Conservation (phyloP, 345 rosid genomes). For the Turritis glabra region DNA sequence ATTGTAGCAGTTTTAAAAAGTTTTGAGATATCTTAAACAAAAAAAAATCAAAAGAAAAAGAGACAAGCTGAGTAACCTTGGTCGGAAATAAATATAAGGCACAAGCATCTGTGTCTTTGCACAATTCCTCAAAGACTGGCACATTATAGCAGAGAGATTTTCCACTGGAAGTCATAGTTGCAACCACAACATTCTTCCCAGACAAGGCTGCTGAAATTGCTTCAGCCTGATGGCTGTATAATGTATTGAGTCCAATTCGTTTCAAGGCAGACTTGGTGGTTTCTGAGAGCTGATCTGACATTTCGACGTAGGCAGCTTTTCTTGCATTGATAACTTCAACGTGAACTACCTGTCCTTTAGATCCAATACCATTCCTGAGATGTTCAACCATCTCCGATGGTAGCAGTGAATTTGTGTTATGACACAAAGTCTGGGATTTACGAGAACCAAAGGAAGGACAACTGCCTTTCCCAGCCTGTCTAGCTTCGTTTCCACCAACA, state of each 20-base stretch:
- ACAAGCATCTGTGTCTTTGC: constrained; percentile 63
- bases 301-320: constrained; percentile 53
- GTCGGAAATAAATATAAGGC: constrained; percentile 94
- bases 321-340: constrained; percentile 66
- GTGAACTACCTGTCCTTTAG: constrained; percentile 87
- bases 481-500: constrained; percentile 38
- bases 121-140: constrained; percentile 83
- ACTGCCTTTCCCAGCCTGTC: constrained; percentile 34
- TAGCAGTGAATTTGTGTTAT: constrained; percentile 56
- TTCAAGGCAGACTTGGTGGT: constrained; percentile 61
- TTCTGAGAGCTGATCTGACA: constrained; percentile 65
- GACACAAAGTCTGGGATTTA: constrained; percentile 49
- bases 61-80: constrained; percentile 54
- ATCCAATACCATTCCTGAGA: constrained; percentile 73
- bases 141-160: constrained; percentile 97
- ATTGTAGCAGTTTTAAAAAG: neutral
- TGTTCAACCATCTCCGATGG: constrained; percentile 84
- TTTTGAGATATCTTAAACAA: neutral
- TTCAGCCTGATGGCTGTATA: constrained; percentile 95
- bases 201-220: constrained; percentile 71
- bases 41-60: constrained; percentile 1
- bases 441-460: constrained; percentile 42
- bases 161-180: constrained; percentile 98
- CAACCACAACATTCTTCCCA: constrained; percentile 79
- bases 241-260: constrained; percentile 62